A percentile compares a stretch with the other conserved stretches of the same genome.
Evolutionary conservation across 2,329 filamentous ascomycete species (phyloP).

Genomic region (Westerdykella aurantiaca): DNA sequence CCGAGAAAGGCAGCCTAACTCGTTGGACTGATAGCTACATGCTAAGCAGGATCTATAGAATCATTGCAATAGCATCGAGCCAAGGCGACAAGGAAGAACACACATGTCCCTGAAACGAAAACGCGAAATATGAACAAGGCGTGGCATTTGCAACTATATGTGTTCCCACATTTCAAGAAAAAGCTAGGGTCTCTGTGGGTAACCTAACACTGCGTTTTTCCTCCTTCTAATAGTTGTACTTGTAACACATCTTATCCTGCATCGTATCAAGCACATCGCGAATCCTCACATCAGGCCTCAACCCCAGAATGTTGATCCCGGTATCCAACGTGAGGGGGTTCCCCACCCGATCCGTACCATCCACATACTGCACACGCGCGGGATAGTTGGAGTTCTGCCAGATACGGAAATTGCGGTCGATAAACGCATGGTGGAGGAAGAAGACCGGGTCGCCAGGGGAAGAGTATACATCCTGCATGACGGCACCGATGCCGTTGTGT

Average conservation of each 20-base stretch:
- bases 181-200: too few species aligned
- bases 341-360: slow-evolving; percentile 34
- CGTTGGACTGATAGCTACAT: too few species aligned
- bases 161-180: too few species aligned
- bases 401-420: slow-evolving; percentile 48
- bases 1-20: too few species aligned
- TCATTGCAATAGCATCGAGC: too few species aligned
- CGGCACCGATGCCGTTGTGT: slow-evolving; percentile 33
- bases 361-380: slow-evolving; percentile 27
- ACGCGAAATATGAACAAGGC: too few species aligned
- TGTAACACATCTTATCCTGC: slow-evolving; percentile 26
- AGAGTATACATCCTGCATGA: slow-evolving; percentile 29
- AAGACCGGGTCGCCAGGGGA: slow-evolving; percentile 39
- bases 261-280: slow-evolving; percentile 29
- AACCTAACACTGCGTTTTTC: too few species aligned
- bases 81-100: too few species aligned
- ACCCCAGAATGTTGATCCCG: slow-evolving; percentile 20
- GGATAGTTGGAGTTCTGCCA: slow-evolving; percentile 40
- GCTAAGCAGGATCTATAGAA: too few species aligned
- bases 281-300: slow-evolving; percentile 24
- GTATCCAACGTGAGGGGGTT: slow-evolving; percentile 24
- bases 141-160: too few species aligned
- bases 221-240: slow-evolving; percentile 29
- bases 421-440: slow-evolving; percentile 47
- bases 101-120: too few species aligned